Evolutionary conservation across 2,329 filamentous ascomycete species (phyloP).

Genomic region (Penicillium paneum): DNA sequence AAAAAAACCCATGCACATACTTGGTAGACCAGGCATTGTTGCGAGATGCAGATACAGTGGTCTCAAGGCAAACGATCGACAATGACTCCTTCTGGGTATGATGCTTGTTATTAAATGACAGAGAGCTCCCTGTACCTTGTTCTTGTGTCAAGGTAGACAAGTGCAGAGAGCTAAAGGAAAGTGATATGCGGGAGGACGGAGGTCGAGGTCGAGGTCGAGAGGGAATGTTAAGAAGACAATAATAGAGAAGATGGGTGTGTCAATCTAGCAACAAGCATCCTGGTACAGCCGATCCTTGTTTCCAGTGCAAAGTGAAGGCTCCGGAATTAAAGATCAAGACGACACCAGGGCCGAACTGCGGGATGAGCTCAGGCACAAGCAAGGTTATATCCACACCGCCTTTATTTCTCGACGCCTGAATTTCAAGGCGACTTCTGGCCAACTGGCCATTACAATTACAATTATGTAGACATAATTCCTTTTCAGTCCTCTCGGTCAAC

Average conservation of each 20-base stretch:
- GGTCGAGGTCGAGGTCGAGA: background rate
- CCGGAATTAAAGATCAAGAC: slow-evolving; percentile 1
- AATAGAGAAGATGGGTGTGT: background rate
- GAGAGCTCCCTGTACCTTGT: background rate
- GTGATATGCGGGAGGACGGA: background rate
- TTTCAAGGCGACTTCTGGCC: background rate
- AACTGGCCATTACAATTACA: background rate
- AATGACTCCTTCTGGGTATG: background rate
- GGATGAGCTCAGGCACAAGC: slow-evolving; percentile 5
- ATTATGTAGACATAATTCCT: no score
- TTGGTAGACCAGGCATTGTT: slow-evolving; percentile 46
- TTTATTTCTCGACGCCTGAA: background rate
- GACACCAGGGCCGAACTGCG: slow-evolving; percentile 1
- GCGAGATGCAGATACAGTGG: background rate
- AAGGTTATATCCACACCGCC: slow-evolving; percentile 4
- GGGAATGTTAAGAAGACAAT: background rate
- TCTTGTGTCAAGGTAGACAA: background rate
- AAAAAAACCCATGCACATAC: slow-evolving; percentile 29
- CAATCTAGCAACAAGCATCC: background rate
- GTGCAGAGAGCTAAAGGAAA: background rate
- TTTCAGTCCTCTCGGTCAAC: no score
- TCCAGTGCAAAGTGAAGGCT: background rate
- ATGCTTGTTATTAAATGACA: background rate
- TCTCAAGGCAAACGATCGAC: background rate
- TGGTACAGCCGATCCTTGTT: slow-evolving; percentile 3